Percentiles rank a stretch among this genome's conserved stretches.
Conservation (phyloP, 2,329 filamentous ascomycete genomes). For the Cladosporium sp. region DNA sequence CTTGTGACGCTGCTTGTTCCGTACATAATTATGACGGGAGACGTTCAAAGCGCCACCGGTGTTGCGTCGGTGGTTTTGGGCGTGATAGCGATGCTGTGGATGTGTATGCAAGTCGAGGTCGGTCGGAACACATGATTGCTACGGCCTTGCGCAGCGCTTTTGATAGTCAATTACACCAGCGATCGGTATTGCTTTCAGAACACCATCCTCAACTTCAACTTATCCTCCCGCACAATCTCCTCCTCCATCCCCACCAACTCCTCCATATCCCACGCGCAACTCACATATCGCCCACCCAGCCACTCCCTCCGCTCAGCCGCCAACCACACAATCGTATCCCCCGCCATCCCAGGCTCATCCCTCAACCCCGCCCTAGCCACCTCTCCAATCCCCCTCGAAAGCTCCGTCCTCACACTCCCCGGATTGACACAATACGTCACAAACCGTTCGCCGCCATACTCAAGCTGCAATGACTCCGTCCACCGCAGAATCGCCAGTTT, state of each 20-base stretch:
- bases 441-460: conserved; percentile 47
- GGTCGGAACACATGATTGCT: too few relatives aligned
- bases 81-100: too few relatives aligned
- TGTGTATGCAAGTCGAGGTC: too few relatives aligned
- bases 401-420: conserved; percentile 48
- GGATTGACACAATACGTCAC: conserved; percentile 49
- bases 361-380: conserved; percentile 23
- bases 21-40: too few relatives aligned
- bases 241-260: conserved; percentile 37
- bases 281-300: conserved; percentile 42
- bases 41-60: too few relatives aligned
- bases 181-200: neutral
- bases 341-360: conserved; percentile 37
- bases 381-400: conserved; percentile 42
- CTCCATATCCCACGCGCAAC: conserved; percentile 42
- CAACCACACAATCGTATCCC: conserved; percentile 36
- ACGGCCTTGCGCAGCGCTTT: too few relatives aligned
- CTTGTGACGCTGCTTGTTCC: too few relatives aligned
- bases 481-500: conserved; percentile 51
- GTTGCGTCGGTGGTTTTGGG: too few relatives aligned
- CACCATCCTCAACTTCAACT: conserved; percentile 36
- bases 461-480: conserved; percentile 47
- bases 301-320: conserved; percentile 39
- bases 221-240: conserved; percentile 37
- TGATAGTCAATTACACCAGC: too few relatives aligned